Base-by-base conservation (phyloP, 2,329 filamentous ascomycete genomes). In the Paramyrothecium roridum region DNA sequence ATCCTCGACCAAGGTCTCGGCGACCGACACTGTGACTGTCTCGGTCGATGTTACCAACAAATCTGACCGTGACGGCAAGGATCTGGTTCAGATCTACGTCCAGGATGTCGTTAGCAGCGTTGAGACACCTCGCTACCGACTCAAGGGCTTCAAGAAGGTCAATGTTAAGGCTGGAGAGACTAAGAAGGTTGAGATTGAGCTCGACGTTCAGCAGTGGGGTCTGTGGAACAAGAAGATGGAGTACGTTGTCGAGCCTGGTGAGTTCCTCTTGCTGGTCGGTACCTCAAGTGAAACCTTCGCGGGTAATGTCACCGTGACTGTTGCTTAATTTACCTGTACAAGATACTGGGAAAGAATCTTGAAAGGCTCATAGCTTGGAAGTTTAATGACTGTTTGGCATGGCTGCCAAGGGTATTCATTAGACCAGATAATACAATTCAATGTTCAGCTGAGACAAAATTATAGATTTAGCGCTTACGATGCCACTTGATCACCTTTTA, bases 191-290 rank as follows among this genome's bases (percentile, higher is more conserved):
- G 63, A 72, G 34, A 74, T 88, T 23, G 74, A 80, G 34, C 63
- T 77, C 51, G 76, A 81, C 57, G 85, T 88, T 66, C 78, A 83
- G 12, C 67, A 80, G 22, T 75, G 87, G 58, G 80, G 80, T 11
- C 73, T 85, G 1, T 86, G 83, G 48, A 73, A 86, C 66, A 81
- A 77, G 1, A 77, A 78, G 58, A 88, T 90, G 85, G 73, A 86
- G 67, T 91, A 91, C 68, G 85, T 89, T 22, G 87, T 91, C 40
- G 89, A 91, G 76, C 81, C 82, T 3, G 88, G 88, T 2, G 80
- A 86, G 45, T 91, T 91, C 67, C 70, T 78, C 6, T 73, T 90
- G 11, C 74, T 79, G 54, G 80, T 87, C 17, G 88, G 87, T n/a
- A 78, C 75, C 53, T 81, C 80, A 22, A 87, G 84, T 61, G 72